A percentile compares a stretch with the other conserved stretches of the same genome.
These are phyloP conservation scores for Trichoderma brevicompactum DNA, from an alignment of 2,329 filamentous ascomycete genomes.

Conservation along the genomic window DNA sequence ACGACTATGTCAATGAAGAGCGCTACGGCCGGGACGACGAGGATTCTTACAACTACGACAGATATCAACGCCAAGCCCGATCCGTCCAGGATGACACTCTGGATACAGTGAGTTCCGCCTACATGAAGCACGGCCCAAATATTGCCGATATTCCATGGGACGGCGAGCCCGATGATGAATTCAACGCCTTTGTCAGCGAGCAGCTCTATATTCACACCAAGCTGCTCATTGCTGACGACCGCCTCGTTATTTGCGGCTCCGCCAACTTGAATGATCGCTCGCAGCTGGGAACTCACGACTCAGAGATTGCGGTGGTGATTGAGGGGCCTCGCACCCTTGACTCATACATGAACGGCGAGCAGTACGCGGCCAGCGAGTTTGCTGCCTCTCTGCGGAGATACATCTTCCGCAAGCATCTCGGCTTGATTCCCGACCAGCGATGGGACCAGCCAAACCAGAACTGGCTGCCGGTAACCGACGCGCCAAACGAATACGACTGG, in stretches of 20 bases:
- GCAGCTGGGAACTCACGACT: constrained; percentile 83
- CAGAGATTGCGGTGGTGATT: constrained; percentile 87
- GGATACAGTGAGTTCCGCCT: constrained; percentile 78
- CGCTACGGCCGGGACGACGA: constrained; percentile 43
- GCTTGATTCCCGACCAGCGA: constrained; percentile 75
- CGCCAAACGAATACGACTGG: constrained; percentile 75
- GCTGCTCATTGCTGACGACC: constrained; percentile 80
- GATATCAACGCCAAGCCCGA: constrained; percentile 73
- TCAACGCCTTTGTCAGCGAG: constrained; percentile 65
- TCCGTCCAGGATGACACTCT: constrained; percentile 61
- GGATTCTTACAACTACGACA: constrained; percentile 35
- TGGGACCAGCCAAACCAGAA: constrained; percentile 72
- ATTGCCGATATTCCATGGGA: constrained; percentile 64
- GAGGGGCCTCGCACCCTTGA: constrained; percentile 75
- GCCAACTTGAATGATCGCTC: constrained; percentile 66
- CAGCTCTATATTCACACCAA: constrained; percentile 69
- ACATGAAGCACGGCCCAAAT: constrained; percentile 78
- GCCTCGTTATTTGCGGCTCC: constrained; percentile 78
- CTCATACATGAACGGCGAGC: constrained; percentile 72
- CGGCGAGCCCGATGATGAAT: constrained; percentile 59
- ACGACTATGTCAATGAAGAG: constrained; percentile 58
- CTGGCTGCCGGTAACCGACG: constrained; percentile 72
- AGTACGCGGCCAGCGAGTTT: constrained; percentile 73
- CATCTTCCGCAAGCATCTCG: constrained; percentile 90
- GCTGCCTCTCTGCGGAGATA: constrained; percentile 81